These are phyloP conservation scores for Phaseolus coccineus DNA, from an alignment of 331 rosid species.

Conservation along the genomic window DNA sequence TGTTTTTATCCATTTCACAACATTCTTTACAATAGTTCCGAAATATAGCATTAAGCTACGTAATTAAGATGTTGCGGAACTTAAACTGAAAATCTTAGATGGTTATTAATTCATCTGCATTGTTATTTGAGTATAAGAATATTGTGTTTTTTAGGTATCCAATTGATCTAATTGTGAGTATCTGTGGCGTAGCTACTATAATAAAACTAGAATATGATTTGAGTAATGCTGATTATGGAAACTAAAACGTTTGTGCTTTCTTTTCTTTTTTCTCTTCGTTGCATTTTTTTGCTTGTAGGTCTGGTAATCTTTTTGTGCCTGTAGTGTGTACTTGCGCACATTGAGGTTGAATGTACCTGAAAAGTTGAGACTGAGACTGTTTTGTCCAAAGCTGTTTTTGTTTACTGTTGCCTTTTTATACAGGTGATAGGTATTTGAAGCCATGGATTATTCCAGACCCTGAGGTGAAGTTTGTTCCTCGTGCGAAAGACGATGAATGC, in stretches of 20 bases:
- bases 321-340: neutral
- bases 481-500: constrained; percentile 81
- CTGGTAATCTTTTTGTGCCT: neutral
- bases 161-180: constrained; percentile 16
- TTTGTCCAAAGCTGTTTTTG: constrained; percentile 7
- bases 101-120: neutral
- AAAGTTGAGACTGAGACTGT: constrained; percentile 24
- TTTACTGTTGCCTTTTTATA: constrained; percentile 35
- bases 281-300: neutral
- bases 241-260: constrained; percentile 12
- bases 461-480: constrained; percentile 75
- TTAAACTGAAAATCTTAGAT: neutral
- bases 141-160: neutral
- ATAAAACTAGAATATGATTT: neutral
- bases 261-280: neutral
- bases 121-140: neutral
- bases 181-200: constrained; percentile 15
- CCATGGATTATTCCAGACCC: constrained; percentile 95
- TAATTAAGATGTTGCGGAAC: neutral
- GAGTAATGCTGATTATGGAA: constrained; percentile 16
- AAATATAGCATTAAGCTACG: neutral
- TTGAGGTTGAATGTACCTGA: neutral
- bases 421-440: constrained; percentile 92
- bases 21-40: neutral
- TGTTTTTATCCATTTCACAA: neutral